phyloP scores from a whole-genome alignment of 1,139 yeast species.

The Yamadazyma jaroonii region DNA sequence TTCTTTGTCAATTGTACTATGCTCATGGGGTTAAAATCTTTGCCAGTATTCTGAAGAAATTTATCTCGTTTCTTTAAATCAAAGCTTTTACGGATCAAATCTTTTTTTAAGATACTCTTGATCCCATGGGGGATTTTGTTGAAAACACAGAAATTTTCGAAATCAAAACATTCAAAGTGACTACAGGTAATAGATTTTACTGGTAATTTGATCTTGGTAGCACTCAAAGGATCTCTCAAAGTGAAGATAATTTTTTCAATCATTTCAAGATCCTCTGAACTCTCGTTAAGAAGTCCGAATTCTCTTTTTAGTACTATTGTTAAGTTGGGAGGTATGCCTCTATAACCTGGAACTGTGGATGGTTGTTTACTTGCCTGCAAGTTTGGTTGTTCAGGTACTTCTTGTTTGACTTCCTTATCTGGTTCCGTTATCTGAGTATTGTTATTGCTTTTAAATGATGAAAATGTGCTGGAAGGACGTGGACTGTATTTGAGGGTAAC shows the following conservation, averaged over 20 bases:
- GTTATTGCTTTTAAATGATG: background rate
- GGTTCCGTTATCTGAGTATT: background rate
- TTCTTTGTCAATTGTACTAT: constrained; percentile 9
- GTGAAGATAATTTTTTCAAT: constrained; percentile 29
- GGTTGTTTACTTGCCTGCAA: background rate
- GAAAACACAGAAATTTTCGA: constrained; percentile 40
- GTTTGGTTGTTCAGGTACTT: background rate
- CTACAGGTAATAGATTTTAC: constrained; percentile 36
- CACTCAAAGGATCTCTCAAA: constrained; percentile 32
- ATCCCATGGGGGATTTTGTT: constrained; percentile 34
- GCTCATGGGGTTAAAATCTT: constrained; percentile 3
- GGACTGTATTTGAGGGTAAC: constrained; percentile 8
- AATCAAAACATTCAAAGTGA: constrained; percentile 50
- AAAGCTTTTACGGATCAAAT: constrained; percentile 24
- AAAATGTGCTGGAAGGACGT: background rate
- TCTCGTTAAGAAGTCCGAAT: constrained; percentile 18
- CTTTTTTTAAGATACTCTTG: constrained; percentile 24
- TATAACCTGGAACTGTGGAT: constrained; percentile 11
- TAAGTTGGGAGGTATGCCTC: constrained; percentile 27
- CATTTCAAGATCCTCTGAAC: constrained; percentile 23
- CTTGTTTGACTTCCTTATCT: background rate
- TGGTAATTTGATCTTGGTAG: constrained; percentile 38
- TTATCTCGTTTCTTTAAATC: constrained; percentile 21
- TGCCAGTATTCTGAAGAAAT: background rate
- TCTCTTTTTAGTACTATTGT: constrained; percentile 21